phyloP scores from a whole-genome alignment of 179 eudicot genomes.

The Drosera spatulata region DNA sequence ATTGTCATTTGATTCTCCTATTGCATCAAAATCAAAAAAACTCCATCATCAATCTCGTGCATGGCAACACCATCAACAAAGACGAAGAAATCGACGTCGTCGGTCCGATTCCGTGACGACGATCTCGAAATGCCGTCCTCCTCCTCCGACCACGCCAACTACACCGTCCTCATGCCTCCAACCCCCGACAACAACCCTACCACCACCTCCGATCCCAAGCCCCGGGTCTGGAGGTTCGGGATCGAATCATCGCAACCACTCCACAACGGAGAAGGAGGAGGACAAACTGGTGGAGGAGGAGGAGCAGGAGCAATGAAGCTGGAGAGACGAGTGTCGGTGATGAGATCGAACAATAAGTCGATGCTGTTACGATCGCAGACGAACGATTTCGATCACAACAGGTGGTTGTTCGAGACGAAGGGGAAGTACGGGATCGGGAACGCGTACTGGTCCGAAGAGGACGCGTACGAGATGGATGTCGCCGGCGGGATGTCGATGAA shows the following conservation, averaged over 20 bases:
- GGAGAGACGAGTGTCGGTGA: slow-evolving; percentile 55
- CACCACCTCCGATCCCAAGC: slow-evolving; percentile 17
- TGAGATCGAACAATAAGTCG: slow-evolving; percentile 49
- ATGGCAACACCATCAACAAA: too few species aligned
- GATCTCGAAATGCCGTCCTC: slow-evolving; percentile 24
- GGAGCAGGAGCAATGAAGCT: slow-evolving; percentile 21
- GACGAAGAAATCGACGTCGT: slow-evolving; percentile 2
- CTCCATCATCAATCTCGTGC: too few species aligned
- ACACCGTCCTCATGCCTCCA: slow-evolving; percentile 67
- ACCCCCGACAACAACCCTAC: slow-evolving; percentile 70
- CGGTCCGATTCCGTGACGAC: slow-evolving; percentile 14
- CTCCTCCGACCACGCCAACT: slow-evolving; percentile 36
- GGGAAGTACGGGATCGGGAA: slow-evolving; percentile 89
- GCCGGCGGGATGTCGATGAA: slow-evolving; percentile 45
- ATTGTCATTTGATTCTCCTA: too few species aligned
- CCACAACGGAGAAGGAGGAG: slow-evolving; percentile 2
- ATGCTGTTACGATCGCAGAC: slow-evolving; percentile 77
- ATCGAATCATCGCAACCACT: slow-evolving; percentile 13
- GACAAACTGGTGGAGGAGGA: slow-evolving; percentile 3
- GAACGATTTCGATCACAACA: slow-evolving; percentile 76
- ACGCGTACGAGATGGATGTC: slow-evolving; percentile 25
- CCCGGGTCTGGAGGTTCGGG: slow-evolving; percentile 14
- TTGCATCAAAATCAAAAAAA: too few species aligned
- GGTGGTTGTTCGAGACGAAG: slow-evolving; percentile 83
- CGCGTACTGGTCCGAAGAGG: slow-evolving; percentile 73